Percentiles rank a stretch among this genome's conserved stretches.
These are phyloP conservation scores for Eucalyptus leucophloia DNA, from an alignment of 345 rosid genomes.

Conservation along the genomic window DNA sequence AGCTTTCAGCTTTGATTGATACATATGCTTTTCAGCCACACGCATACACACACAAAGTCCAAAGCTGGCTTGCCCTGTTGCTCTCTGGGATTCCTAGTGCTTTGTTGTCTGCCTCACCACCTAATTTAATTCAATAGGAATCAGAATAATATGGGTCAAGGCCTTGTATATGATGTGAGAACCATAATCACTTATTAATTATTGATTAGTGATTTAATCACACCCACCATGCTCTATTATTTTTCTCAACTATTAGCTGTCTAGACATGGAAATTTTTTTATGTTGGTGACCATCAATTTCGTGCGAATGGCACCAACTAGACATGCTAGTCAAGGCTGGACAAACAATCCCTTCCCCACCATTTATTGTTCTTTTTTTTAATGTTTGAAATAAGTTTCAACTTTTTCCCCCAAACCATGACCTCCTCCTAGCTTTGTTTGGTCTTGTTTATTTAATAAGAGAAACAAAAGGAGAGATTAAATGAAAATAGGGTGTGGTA, in stretches of 20 bases:
- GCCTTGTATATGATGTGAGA: not conserved
- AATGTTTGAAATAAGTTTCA: not conserved
- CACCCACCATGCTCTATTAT: not conserved
- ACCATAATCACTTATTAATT: not conserved
- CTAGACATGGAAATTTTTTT: not conserved
- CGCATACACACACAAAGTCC: not conserved
- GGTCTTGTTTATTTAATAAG: not conserved
- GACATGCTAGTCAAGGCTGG: not conserved
- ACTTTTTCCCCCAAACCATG: not conserved
- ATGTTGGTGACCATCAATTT: not conserved
- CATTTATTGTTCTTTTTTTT: not conserved
- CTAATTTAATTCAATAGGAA: not conserved
- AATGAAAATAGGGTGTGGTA: not conserved
- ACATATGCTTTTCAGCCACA: not conserved
- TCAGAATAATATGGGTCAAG: not conserved
- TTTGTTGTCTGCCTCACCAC: not conserved
- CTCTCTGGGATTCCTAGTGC: not conserved
- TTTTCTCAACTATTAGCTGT: not conserved
- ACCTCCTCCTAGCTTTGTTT: not conserved
- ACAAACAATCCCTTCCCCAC: not conserved
- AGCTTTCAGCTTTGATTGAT: not conserved
- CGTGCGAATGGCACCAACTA: not conserved
- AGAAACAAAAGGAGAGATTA: not conserved
- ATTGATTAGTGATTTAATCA: not conserved
- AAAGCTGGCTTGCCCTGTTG: not conserved